Conservation (phyloP, 2,329 filamentous ascomycete genomes). For the Xylaria polymorpha region DNA sequence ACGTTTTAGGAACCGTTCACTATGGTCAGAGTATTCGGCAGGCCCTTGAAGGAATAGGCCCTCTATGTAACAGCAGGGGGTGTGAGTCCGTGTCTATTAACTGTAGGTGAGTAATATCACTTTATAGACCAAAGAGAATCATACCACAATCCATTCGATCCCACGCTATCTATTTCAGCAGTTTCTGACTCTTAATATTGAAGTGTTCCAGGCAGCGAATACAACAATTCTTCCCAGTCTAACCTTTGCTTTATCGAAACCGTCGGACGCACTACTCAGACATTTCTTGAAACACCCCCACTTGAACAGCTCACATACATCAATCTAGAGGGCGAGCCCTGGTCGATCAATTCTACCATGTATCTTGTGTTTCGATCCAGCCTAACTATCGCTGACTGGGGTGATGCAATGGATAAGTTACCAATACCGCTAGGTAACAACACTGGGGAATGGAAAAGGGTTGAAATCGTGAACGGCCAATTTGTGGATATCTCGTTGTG, state of each 20-base stretch:
- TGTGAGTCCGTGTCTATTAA: conserved; percentile 19
- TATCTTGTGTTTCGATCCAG: conserved; percentile 9
- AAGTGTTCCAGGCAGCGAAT: conserved; percentile 4
- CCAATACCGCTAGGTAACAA: background rate
- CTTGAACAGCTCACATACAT: background rate
- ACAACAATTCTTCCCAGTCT: background rate
- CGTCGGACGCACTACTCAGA: background rate
- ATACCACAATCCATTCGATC: background rate
- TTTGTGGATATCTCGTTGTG: conserved; percentile 18
- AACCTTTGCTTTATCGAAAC: conserved; percentile 26
- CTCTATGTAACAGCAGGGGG: background rate
- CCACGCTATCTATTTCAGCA: background rate
- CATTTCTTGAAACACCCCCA: background rate
- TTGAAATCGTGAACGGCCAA: conserved; percentile 1
- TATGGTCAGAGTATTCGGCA: conserved; percentile 15
- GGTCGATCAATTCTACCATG: conserved; percentile 24
- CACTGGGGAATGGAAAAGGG: conserved; percentile 22
- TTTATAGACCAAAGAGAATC: too few relatives aligned
- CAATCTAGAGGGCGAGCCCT: conserved; percentile 12
- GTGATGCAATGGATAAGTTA: background rate
- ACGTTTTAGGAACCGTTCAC: conserved; percentile 9
- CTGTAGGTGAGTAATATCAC: conserved; percentile 16
- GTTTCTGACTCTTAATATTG: background rate
- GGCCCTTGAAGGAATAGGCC: conserved; percentile 8
- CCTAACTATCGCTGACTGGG: background rate